phyloP scores from a whole-genome alignment of 768 basidiomycete genomes.

The Ramaria rubella region DNA sequence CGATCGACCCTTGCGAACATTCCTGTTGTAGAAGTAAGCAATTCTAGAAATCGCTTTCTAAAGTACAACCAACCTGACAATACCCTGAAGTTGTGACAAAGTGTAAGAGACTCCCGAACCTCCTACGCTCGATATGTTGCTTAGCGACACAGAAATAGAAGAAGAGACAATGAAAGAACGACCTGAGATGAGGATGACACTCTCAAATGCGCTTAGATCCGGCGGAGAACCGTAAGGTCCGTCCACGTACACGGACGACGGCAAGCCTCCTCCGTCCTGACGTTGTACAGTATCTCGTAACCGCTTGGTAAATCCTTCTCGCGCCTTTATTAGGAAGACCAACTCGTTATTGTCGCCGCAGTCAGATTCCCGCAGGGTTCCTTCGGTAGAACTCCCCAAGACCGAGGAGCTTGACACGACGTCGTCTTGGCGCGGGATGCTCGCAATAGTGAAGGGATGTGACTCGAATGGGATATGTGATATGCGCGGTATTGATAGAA shows the following conservation, averaged over 20 bases:
- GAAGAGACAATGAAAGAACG: conserved; percentile 10
- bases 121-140: conserved; percentile 26
- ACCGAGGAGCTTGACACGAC: no score
- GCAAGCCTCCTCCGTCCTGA: conserved; percentile 24
- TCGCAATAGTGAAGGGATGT: conserved; percentile 59
- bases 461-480: conserved; percentile 42
- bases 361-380: no score
- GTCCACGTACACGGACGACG: conserved; percentile 48
- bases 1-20: conserved; percentile 18
- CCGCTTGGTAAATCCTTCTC: conserved; percentile 45
- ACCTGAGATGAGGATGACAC: conserved; percentile 47
- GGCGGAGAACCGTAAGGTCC: conserved; percentile 51
- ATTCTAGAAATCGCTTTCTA: not conserved
- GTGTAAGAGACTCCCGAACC: conserved; percentile 47
- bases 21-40: conserved; percentile 20
- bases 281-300: conserved; percentile 23
- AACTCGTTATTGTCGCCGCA: conserved; percentile 21
- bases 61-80: conserved; percentile 32
- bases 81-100: conserved; percentile 36
- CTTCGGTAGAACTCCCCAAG: no score
- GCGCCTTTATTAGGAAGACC: conserved; percentile 45
- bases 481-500: conserved; percentile 42
- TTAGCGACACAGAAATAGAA: not conserved
- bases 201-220: conserved; percentile 35
- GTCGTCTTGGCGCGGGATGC: no score